Base-by-base conservation (phyloP, 169 alveolate species). In the Miamiensis avidus region DNA sequence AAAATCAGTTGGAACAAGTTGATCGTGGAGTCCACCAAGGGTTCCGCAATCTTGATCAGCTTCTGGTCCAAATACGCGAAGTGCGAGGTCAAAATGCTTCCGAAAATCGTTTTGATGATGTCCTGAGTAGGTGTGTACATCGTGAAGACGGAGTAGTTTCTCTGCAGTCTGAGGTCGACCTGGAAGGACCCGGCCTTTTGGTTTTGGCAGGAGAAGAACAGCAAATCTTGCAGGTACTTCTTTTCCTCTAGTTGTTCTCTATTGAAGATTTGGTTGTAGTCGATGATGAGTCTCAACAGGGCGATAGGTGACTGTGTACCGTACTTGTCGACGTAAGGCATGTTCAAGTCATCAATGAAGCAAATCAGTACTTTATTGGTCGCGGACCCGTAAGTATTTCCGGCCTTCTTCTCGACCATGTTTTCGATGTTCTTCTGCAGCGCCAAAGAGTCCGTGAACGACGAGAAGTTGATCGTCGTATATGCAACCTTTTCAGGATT, bases 291-390 rank as follows among this genome's bases (percentile, higher is more conserved):
- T 91, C 98, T 94, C 82, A 97, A 84, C 88, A 98, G 89, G 88
- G 95, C 94, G 75, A 96, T 94, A 1, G 98, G 98, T 29, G 98
- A 94, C 94, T 98, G 98, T 31, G 99, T 97, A 88, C 98, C 99
- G 89, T 97, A 98, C 75, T 94, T 95, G 88, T 97, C 99, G 65
- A 97, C 97, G 81, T 94, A 95, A 27, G 99, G 99, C 99, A 98
- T 97, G 91, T 98, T 98, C 86, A 98, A 78, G 87, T 98, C 99
- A 90, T 98, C 99, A 86, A 98, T 93, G 96, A 98, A 97, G 91
- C 94, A 98, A 85, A 98, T 96, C 75, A 97, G 91, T 76, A 91
- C 94, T 82, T 97, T 97, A 87, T 96, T 96, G 84, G 97, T 97
- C 76, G 99, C 98, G 73, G 99, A 98, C 32, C 99, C 99, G 89